phyloP scores from a whole-genome alignment of 139 green algal genomes.

The Zygnema circumcarinatum region DNA sequence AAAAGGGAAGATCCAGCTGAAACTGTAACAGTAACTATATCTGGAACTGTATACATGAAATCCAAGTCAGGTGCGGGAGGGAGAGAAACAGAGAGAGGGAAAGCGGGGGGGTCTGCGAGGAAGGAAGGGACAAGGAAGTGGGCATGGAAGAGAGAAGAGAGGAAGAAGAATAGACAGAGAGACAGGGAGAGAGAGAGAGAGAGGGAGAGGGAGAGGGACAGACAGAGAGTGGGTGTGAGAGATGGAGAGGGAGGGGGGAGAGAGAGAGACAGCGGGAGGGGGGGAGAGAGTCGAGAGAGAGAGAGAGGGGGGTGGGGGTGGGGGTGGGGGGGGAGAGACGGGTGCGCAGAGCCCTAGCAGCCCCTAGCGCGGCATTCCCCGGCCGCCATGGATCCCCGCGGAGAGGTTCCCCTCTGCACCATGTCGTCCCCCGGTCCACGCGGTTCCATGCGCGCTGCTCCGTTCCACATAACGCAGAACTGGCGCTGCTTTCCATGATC shows the following conservation, averaged over 20 bases:
- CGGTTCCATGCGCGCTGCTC: no score
- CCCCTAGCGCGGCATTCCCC: no score
- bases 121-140: not conserved
- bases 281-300: no score
- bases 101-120: not conserved
- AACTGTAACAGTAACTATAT: not conserved
- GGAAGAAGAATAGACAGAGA: not conserved
- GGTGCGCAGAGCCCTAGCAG: no score
- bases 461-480: no score
- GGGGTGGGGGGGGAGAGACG: no score
- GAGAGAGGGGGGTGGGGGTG: no score
- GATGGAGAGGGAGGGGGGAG: not conserved
- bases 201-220: not conserved
- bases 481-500: no score
- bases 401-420: no score
- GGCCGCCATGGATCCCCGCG: no score
- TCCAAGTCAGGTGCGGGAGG: not conserved
- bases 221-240: not conserved
- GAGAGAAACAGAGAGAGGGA: not conserved
- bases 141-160: not conserved
- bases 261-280: no score
- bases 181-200: not conserved
- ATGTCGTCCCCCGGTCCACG: no score
- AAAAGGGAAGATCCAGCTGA: not conserved
- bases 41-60: not conserved